Conservation (phyloP, 1,139 yeast genomes). For the Yamadazyma sp. region DNA sequence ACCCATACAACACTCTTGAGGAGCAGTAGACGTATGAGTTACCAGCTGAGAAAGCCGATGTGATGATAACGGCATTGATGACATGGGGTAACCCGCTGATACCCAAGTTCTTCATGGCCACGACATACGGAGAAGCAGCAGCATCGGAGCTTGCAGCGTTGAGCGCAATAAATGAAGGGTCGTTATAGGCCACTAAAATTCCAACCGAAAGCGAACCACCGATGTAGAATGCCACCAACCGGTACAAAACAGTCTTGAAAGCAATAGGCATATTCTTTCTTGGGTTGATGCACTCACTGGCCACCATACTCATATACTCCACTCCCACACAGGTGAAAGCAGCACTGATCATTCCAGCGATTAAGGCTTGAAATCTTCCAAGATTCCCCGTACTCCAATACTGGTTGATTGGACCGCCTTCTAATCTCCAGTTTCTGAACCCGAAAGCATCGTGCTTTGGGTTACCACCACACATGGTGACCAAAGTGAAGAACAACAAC, state of each 20-base stretch:
- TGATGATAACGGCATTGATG: conserved; percentile 28
- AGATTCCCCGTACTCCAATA: conserved; percentile 52
- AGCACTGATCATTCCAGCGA: conserved; percentile 58
- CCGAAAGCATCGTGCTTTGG: conserved; percentile 65
- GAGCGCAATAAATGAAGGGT: conserved; percentile 28
- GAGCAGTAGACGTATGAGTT: conserved; percentile 42
- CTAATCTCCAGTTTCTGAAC: conserved; percentile 58
- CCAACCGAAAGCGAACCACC: conserved; percentile 44
- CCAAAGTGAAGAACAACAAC: conserved; percentile 64
- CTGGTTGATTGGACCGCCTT: conserved; percentile 51
- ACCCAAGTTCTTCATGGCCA: conserved; percentile 40
- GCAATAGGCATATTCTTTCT: conserved; percentile 72
- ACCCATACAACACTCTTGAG: conserved; percentile 37
- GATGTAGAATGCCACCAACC: conserved; percentile 67
- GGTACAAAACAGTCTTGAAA: conserved; percentile 68
- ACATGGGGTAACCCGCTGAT: conserved; percentile 38
- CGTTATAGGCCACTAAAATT: conserved; percentile 40
- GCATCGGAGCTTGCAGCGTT: conserved; percentile 21
- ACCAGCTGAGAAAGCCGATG: conserved; percentile 42
- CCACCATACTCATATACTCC: conserved; percentile 77
- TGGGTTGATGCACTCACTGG: conserved; percentile 78
- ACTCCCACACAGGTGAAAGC: conserved; percentile 79
- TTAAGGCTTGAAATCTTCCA: conserved; percentile 73
- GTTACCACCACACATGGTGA: conserved; percentile 87
- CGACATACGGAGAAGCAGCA: conserved; percentile 45